Evolutionary conservation across 1,284 basidiomycete genomes (phyloP).

Genomic region (Marasmius oreades): DNA sequence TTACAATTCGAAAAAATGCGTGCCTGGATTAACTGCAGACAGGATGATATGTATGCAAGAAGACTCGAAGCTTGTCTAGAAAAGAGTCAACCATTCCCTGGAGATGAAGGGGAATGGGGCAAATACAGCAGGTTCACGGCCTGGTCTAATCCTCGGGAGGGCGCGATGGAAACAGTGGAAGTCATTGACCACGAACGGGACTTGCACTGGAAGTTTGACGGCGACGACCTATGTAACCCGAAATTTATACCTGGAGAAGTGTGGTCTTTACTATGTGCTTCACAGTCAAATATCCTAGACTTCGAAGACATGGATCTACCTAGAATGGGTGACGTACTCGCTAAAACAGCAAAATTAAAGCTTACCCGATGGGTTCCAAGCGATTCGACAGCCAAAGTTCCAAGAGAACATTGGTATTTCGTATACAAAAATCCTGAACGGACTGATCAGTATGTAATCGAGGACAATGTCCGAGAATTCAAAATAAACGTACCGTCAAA

Average conservation of each 20-base stretch:
- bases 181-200: too few species aligned
- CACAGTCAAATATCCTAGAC: background rate
- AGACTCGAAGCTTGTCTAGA: background rate
- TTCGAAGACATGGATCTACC: slow-evolving; percentile 5
- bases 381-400: background rate
- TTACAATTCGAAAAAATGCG: background rate
- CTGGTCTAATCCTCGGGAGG: too few species aligned
- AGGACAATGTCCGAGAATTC: background rate
- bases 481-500: background rate
- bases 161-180: too few species aligned
- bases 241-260: background rate
- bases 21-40: background rate
- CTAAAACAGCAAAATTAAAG: background rate
- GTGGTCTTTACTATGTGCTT: background rate
- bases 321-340: slow-evolving; percentile 7
- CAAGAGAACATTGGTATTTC: background rate
- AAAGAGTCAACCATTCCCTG: background rate
- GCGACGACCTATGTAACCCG: background rate
- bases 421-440: background rate
- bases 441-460: background rate
- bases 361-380: background rate
- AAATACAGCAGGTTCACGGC: background rate
- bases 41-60: background rate
- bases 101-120: background rate
- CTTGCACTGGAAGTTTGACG: too few species aligned